Base-by-base conservation (phyloP, 306 rosid species). In the Fragaria ananassa region DNA sequence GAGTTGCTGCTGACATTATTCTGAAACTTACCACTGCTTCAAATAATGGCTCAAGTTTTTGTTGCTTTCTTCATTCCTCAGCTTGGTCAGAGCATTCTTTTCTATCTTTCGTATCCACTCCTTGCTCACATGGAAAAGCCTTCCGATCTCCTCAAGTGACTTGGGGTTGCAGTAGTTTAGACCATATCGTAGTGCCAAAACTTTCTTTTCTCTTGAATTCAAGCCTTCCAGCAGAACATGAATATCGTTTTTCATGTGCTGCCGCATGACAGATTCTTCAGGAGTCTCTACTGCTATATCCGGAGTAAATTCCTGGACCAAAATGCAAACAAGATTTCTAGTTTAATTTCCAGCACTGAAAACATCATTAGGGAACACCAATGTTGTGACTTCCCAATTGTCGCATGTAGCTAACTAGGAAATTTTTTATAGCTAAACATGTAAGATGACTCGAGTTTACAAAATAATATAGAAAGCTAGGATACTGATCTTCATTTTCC, bases 141-240 rank as follows among this genome's bases (percentile, higher is more conserved):
- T 92, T 70, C 98, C 96, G 27, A 87, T 88, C 45, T 92, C 91
- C 71, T 88, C 92, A 10, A 90, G 96, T 25, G 98, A 92, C 81
- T 78, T 87, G 57, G 96, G 95, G 60, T 76, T 82, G 79, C 70
- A 79, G 85, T 86, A 88, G 39, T 69, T 34, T 23, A 95, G 91
- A 23, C 98, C 98, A 62, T 86, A 95, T 18, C 97, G 91, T 57
- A 95, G 81, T 66, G 69, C 63, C 86, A 90, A 44, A 56, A 90
- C 88, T 82, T 90, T 91, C 75, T 89, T 90, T 81, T 92, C 96
- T 81, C 92, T 87, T 3, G 87, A 63, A 71, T 89, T 87, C 91
- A 95, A 86, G 74, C 87, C 78, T 75, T 78, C 53, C 76, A 95
- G 79, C 58, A 95, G 85, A 76, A 83, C 77, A 57, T 63, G 53